These are phyloP conservation scores for Berberis vulgaris DNA, from an alignment of 164 flowering plant genomes.

Conservation along the genomic window DNA sequence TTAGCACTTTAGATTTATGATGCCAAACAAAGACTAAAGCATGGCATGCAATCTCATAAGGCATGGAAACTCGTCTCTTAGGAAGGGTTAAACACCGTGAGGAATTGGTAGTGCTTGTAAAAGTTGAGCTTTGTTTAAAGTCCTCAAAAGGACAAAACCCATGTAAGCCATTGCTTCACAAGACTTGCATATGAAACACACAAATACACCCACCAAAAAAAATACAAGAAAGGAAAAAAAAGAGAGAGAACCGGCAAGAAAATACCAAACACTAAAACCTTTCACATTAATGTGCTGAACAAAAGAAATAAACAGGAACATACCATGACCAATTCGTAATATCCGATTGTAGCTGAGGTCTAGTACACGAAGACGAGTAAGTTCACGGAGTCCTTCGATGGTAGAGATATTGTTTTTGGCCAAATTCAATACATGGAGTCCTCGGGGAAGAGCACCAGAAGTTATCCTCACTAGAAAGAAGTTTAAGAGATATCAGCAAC, in stretches of 20 bases:
- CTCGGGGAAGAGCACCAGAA: constrained; percentile 94
- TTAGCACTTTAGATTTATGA: no score
- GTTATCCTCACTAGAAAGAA: constrained; percentile 39
- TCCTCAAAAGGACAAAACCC: no score
- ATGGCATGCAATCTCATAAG: no score
- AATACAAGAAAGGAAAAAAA: neutral
- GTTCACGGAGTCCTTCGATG: constrained; percentile 90
- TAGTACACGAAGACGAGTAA: constrained; percentile 75
- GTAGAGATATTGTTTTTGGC: constrained; percentile 74
- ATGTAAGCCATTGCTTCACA: no score
- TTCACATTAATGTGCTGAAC: neutral
- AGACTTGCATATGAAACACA: no score
- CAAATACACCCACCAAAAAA: no score
- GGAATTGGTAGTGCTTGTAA: no score
- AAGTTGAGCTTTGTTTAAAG: no score
- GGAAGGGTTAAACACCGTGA: no score
- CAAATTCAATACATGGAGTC: constrained; percentile 76
- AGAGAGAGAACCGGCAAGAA: neutral
- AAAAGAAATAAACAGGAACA: neutral
- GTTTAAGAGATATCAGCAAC: neutral
- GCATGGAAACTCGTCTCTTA: no score
- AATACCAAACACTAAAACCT: neutral
- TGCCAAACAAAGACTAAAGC: no score
- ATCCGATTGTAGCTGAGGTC: constrained; percentile 91
- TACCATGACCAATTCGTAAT: constrained; percentile 86